Base-by-base conservation (phyloP, 768 basidiomycete species). In the Royoungia palumana region DNA sequence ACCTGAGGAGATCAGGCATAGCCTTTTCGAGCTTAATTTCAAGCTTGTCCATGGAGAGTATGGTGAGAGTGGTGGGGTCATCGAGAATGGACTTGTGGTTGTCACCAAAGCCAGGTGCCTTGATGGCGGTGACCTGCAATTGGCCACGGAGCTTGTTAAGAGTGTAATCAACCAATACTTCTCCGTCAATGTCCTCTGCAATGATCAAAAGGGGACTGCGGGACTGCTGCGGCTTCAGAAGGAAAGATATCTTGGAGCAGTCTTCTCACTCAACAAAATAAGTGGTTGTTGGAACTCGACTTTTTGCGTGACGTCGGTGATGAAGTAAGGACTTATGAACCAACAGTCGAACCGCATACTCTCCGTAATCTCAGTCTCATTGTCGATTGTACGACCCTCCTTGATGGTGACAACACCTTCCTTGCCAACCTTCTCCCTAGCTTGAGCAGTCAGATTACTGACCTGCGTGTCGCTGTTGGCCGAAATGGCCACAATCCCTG, bases 321-420 rank as follows among this genome's bases (percentile, higher is more conserved):
- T 84, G 70, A 98, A 96, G 81, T 97, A 97, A 0, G 94, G 92
- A 1, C 90, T 93, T 72, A 97, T 95, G 80, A 82, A 99, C 19
- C 95, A 95, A 45, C 95, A 89, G 81, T 99, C 95, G 74, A 99
- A 97, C 63, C 94, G 85, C 95, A 99, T 99, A 70, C 95, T 95
- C 74, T 99, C 95, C 22, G 95, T 97, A 63, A 99, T 94, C 69
- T 99, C 95, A 66, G 97, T 97, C 72, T 96, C 94, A 65, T 99
- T 95, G 61, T 97, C 94, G 56, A 94, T 96, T 6, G 95, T 98
- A 60, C 88, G 85, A 37, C 95, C 95, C 71, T 99, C 95, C 78
- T 98, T 99, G 69, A 99, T 94, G 42, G 95, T 98, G 76, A 99
- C 98, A 64, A 98, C 95, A 68, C 95, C 95, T 73, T 99, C 95